These are phyloP conservation scores for Teunomyces atbi DNA, from an alignment of 805 yeast species.

Conservation along the genomic window DNA sequence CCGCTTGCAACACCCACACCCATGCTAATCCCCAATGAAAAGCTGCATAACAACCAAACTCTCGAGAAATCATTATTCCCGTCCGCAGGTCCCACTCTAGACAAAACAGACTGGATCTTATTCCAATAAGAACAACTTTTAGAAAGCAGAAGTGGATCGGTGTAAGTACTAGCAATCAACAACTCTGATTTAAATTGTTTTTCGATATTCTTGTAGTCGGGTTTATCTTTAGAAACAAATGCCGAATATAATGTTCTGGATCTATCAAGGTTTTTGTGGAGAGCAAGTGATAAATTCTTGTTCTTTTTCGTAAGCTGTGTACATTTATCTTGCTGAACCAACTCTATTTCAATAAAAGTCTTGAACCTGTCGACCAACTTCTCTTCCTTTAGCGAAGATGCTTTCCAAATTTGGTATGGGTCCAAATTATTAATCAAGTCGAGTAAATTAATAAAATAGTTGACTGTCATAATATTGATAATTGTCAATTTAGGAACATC, in stretches of 20 bases:
- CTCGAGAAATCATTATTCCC: conserved; percentile 2
- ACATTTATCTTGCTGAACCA: conserved; percentile 4
- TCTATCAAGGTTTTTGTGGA: conserved; percentile 2
- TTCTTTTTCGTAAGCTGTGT: conserved; percentile 7
- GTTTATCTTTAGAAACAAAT: conserved; percentile 18
- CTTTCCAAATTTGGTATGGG: conserved; percentile 42
- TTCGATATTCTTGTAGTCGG: conserved; percentile 30
- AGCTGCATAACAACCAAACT: conserved; percentile 30
- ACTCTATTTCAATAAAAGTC: conserved; percentile 27
- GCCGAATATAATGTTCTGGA: conserved; percentile 20
- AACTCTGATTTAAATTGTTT: conserved; percentile 28
- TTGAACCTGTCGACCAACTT: conserved; percentile 24
- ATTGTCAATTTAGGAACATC: conserved; percentile 29
- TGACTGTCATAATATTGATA: conserved; percentile 38
- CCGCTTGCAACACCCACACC: conserved; percentile 31
- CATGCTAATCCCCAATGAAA: conserved; percentile 37
- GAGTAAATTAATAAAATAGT: conserved; percentile 39
- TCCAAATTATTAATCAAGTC: conserved; percentile 31
- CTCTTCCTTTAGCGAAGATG: conserved; percentile 28
- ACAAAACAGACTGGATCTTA: conserved; percentile 14
- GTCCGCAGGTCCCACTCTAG: conserved; percentile 8
- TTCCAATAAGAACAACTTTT: conserved; percentile 21
- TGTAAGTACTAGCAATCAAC: conserved; percentile 19
- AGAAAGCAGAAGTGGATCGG: conserved; percentile 33
- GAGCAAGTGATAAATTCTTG: conserved; percentile 8